Percentiles rank a stretch among this genome's conserved stretches.
phyloP scores from a whole-genome alignment of 2,329 filamentous ascomycete genomes.

The Thermoascus crustaceus region DNA sequence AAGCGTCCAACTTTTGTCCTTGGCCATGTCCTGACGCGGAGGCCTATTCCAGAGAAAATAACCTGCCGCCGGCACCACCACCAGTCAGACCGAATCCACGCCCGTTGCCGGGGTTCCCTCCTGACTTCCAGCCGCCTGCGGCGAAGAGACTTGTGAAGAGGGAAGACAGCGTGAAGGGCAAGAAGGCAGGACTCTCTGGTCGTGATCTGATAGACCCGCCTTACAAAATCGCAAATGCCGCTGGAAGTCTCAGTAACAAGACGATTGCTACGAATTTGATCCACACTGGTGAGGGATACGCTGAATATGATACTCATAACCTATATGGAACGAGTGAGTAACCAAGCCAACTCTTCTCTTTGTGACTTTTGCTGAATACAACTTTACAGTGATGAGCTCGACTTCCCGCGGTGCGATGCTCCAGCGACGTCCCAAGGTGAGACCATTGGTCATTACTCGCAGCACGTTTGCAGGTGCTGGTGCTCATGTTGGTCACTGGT shows the following conservation, averaged over 20 bases:
- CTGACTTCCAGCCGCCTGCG: conserved; percentile 53
- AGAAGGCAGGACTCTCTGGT: conserved; percentile 51
- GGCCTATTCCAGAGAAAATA: conserved; percentile 40
- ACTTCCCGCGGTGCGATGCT: conserved; percentile 60
- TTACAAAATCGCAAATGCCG: conserved; percentile 58
- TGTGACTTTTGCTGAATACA: conserved; percentile 7
- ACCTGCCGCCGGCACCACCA: conserved; percentile 51
- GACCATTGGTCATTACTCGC: conserved; percentile 66
- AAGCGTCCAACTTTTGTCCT: conserved; percentile 46
- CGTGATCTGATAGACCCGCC: conserved; percentile 57
- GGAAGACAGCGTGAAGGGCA: conserved; percentile 19
- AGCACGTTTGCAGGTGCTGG: conserved; percentile 69
- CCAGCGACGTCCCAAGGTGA: conserved; percentile 51
- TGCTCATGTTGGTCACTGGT: conserved; percentile 48
- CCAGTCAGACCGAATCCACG: conserved; percentile 56
- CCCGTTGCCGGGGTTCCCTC: conserved; percentile 60
- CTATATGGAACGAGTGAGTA: conserved; percentile 57
- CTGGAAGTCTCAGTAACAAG: conserved; percentile 44
- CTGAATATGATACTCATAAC: conserved; percentile 70
- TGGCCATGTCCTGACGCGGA: conserved; percentile 49
- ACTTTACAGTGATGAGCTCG: conserved; percentile 55
- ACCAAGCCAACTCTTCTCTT: not conserved
- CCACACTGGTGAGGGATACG: conserved; percentile 55
- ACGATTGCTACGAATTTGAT: conserved; percentile 61
- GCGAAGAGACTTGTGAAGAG: conserved; percentile 4